Evolutionary conservation across 441 rosid genomes (phyloP).

Genomic region (Populus hybrid): DNA sequence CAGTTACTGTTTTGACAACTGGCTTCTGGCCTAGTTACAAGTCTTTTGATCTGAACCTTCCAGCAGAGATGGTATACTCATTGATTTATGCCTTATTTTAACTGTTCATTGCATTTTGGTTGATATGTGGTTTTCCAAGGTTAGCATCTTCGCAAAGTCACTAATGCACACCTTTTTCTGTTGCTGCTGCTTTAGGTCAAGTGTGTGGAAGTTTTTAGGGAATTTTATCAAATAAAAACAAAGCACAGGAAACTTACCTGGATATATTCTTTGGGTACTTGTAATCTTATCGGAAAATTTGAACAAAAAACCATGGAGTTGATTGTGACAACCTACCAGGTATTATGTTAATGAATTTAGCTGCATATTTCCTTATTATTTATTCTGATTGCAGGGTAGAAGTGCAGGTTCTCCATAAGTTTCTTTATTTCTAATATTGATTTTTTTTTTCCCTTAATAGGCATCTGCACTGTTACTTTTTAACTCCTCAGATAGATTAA

Average conservation of each 20-base stretch:
- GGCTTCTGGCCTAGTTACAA: slow-evolving; percentile 40
- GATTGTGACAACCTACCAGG: slow-evolving; percentile 97
- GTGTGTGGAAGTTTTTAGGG: background rate
- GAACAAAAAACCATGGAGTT: slow-evolving; percentile 85
- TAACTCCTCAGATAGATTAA: slow-evolving; percentile 71
- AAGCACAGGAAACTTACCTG: slow-evolving; percentile 94
- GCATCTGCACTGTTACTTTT: slow-evolving; percentile 87
- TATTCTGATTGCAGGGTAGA: background rate
- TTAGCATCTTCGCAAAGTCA: background rate
- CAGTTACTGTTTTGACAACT: slow-evolving; percentile 35
- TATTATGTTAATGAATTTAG: slow-evolving; percentile 15
- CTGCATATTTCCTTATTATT: background rate
- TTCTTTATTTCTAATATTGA: slow-evolving; percentile 1
- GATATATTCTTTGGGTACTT: slow-evolving; percentile 94
- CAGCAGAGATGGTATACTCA: slow-evolving; percentile 31
- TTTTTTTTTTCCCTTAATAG: slow-evolving; percentile 24
- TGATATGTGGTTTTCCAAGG: background rate
- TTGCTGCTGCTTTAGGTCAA: background rate
- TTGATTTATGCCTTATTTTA: background rate
- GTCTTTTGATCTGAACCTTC: slow-evolving; percentile 33
- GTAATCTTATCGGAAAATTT: slow-evolving; percentile 83
- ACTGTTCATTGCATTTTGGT: background rate
- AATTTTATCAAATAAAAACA: slow-evolving; percentile 53
- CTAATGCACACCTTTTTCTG: background rate
- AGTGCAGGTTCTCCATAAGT: background rate